phyloP scores from a whole-genome alignment of 176 grass and related monocot species.

The Lolium perenne region DNA sequence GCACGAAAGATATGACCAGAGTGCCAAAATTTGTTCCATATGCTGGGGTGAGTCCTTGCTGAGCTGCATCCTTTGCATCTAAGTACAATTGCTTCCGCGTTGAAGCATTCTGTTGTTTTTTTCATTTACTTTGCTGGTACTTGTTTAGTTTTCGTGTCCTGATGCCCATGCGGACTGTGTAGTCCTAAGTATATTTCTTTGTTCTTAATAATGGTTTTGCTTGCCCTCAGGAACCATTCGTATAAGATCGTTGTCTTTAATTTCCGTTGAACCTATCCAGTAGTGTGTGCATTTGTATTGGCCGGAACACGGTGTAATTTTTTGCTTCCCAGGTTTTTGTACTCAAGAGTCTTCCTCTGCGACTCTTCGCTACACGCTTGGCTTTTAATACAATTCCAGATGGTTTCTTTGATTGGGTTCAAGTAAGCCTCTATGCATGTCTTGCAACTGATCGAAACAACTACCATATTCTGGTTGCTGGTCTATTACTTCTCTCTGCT shows the following conservation, averaged over 20 bases:
- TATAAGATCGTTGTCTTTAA: constrained; percentile 6
- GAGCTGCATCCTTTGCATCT: neutral
- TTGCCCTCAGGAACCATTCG: constrained; percentile 5
- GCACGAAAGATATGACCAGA: constrained; percentile 72
- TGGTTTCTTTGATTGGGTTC: constrained; percentile 68
- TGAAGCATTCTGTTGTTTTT: neutral
- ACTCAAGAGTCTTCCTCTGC: constrained; percentile 80
- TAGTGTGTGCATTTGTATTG: neutral
- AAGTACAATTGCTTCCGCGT: neutral
- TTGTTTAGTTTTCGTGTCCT: constrained; percentile 16
- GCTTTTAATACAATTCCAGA: constrained; percentile 60
- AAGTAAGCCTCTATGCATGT: constrained; percentile 59
- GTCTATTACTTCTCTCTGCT: constrained; percentile 11
- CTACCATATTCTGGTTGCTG: constrained; percentile 26
- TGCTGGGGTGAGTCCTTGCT: constrained; percentile 65
- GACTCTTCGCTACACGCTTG: constrained; percentile 66
- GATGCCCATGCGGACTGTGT: constrained; percentile 18
- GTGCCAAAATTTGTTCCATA: constrained; percentile 82
- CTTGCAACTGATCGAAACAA: neutral
- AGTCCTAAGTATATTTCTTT: neutral
- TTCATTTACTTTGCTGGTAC: neutral
- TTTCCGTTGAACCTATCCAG: neutral
- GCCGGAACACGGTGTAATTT: neutral
- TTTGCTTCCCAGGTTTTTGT: constrained; percentile 58
- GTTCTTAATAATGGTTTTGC: constrained; percentile 2